These are phyloP conservation scores for Fusarium sp. DNA, from an alignment of 2,329 filamentous ascomycete species.

Conservation along the genomic window DNA sequence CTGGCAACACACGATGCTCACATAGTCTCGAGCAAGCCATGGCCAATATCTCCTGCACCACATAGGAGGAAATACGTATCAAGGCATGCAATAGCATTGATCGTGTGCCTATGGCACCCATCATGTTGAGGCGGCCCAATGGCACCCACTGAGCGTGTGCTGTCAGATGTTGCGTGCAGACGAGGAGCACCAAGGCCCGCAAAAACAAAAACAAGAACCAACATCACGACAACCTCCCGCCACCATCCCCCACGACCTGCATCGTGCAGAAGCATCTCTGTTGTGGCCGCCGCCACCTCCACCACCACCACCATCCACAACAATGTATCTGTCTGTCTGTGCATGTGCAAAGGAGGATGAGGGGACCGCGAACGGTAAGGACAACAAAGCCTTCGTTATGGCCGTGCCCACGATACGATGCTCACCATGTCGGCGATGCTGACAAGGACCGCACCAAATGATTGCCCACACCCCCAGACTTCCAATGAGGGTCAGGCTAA, in stretches of 20 bases:
- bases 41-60: background rate
- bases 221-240: conserved; percentile 22
- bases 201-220: conserved; percentile 24
- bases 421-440: conserved; percentile 1
- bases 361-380: conserved; percentile 3
- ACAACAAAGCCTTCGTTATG: background rate
- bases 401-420: background rate
- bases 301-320: background rate
- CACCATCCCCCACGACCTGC: conserved; percentile 4
- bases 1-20: conserved; percentile 7
- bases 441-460: conserved; percentile 6
- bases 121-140: conserved; percentile 28
- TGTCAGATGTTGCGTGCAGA: conserved; percentile 15
- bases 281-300: background rate
- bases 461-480: conserved; percentile 21
- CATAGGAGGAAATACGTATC: background rate
- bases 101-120: conserved; percentile 17
- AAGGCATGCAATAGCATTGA: conserved; percentile 1
- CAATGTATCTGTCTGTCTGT: conserved; percentile 1
- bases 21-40: conserved; percentile 6
- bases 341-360: conserved; percentile 2
- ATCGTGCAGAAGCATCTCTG: conserved; percentile 10
- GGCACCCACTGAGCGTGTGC: conserved; percentile 9
- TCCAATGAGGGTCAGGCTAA: conserved; percentile 14
- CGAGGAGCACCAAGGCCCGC: conserved; percentile 31